phyloP scores from a whole-genome alignment of 768 basidiomycete genomes.

The Phaeolepiota aurea region DNA sequence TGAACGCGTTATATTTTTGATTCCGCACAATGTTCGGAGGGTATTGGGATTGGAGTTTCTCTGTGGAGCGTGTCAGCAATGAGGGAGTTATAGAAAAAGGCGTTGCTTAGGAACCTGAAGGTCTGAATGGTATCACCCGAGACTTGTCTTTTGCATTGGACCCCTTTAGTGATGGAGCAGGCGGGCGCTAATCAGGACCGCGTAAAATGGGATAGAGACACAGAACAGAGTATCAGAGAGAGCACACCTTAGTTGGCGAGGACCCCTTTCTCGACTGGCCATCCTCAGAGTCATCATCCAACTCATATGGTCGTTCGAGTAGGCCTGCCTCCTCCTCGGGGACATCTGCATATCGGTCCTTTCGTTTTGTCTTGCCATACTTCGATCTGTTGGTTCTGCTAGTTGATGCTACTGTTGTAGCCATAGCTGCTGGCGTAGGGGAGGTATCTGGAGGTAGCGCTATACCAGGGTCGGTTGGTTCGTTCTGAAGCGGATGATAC shows the following conservation, averaged over 20 bases:
- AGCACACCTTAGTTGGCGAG: slow-evolving; percentile 11
- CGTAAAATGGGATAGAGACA: slow-evolving; percentile 1
- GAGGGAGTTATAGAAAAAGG: neutral
- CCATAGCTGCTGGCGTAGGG: slow-evolving; percentile 15
- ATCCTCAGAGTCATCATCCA: slow-evolving; percentile 28
- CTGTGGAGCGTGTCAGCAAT: slow-evolving; percentile 21
- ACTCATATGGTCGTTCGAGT: slow-evolving; percentile 30
- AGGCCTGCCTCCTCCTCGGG: slow-evolving; percentile 55
- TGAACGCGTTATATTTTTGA: slow-evolving; percentile 95
- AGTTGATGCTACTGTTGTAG: slow-evolving; percentile 17
- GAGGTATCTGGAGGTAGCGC: slow-evolving; percentile 11
- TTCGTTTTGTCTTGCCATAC: slow-evolving; percentile 31
- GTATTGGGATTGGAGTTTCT: slow-evolving; percentile 62
- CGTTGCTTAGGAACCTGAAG: slow-evolving; percentile 41
- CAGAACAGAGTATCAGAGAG: neutral
- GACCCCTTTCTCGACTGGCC: slow-evolving; percentile 9
- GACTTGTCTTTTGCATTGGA: slow-evolving; percentile 55
- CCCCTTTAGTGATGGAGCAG: slow-evolving; percentile 11
- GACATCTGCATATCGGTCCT: slow-evolving; percentile 53
- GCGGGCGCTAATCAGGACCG: slow-evolving; percentile 16
- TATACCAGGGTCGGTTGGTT: slow-evolving; percentile 10
- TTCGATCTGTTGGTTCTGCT: slow-evolving; percentile 15
- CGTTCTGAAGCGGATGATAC: slow-evolving; percentile 32
- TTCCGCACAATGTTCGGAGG: slow-evolving; percentile 92
- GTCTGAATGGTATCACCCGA: slow-evolving; percentile 69